Base-by-base conservation (phyloP, 495 filamentous ascomycete species). In the Jackrogersella multiformis region DNA sequence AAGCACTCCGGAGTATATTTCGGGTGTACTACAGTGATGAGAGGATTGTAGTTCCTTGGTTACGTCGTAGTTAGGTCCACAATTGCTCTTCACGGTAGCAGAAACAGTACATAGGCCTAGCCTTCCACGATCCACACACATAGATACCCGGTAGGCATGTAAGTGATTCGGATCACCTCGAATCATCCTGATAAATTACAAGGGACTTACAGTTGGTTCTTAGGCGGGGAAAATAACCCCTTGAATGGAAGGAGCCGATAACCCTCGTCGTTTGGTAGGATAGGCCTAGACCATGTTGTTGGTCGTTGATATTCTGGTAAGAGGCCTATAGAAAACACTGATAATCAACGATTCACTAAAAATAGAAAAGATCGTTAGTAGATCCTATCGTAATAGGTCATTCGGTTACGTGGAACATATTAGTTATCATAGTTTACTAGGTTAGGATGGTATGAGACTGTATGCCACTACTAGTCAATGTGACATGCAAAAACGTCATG, bases 11-110 rank as follows among this genome's bases (percentile, higher is more conserved):
- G 45, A 49, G 45, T 49, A 28, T 24, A 32, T 16, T 10, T 49
- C 45, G 24, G 45, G 45, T 49, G 16, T 49, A 49, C 45, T 49
- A 49, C 18, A 13, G n/a, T 32, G 24, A 18, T 16, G 45, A 32
- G 45, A 49, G 45, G 45, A 30, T 49, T 4, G 5, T 21, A 13
- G 2, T 45, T 24, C 12, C 20, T 45, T 45, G 42, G 10, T 45
- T 24, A 13, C 42, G 42, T 13, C 7, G 6, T 45, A 45, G 20
- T 26, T 24, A 8, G 45, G 15, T 7, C 24, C 45, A 30, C 45
- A 30, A 46, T 26, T 21, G 12, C 5, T 16, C 45, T 30, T 30
- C 13, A 32, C 26, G 26, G 9, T 26, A 24, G n/a, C 10, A 49
- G 23, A 49, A 16, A 18, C n/a, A 49, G 13, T 32, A n/a, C 15